Base-by-base conservation (phyloP, 345 rosid genomes). In the Salix arbutifolia region DNA sequence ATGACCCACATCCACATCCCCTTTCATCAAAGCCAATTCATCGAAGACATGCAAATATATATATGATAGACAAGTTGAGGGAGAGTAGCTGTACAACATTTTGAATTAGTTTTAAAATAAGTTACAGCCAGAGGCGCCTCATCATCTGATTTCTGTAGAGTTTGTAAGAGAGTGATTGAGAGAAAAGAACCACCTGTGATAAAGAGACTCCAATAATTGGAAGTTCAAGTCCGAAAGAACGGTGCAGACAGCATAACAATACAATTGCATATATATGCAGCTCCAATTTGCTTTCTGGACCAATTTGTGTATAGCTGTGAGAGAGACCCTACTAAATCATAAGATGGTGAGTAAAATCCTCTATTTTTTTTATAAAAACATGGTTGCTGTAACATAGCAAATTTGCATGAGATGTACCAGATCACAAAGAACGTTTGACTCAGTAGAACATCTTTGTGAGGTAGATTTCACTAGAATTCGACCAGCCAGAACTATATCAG, bases 401-500 rank as follows among this genome's bases (percentile, higher is more conserved):
- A 35, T 70, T 31, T 33, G 8, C 30, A 69, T 78, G 60, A 64
- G 30, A 77, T 67, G 73, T 87, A 89, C 98, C 87, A 90, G 79
- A 77, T 73, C 78, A 75, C 76, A 83, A 58, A 65, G 76, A 68
- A 81, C 71, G 74, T 81, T 85, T 31, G 82, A 72, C 66, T 83
- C 83, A 56, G 40, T 75, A 72, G 79, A 80, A 82, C 65, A 67
- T 71, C 84, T 83, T 74, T 85, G 80, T 76, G 76, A 79, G 70
- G 89, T 73, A 72, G 81, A 75, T 78, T 92, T 94, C 69, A 80
- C 89, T 48, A 92, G 70, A 31, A 90, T 37, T 42, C 96, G 89
- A 80, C 94, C 96, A 70, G 97, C 94, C 82, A 94, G 83, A 81
- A 90, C 90, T 71, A 93, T 79, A 80, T 91, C 90, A 44, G 91